These are phyloP conservation scores for Cryptomeria japonica DNA, from an alignment of 75 land plant genomes.

Conservation along the genomic window DNA sequence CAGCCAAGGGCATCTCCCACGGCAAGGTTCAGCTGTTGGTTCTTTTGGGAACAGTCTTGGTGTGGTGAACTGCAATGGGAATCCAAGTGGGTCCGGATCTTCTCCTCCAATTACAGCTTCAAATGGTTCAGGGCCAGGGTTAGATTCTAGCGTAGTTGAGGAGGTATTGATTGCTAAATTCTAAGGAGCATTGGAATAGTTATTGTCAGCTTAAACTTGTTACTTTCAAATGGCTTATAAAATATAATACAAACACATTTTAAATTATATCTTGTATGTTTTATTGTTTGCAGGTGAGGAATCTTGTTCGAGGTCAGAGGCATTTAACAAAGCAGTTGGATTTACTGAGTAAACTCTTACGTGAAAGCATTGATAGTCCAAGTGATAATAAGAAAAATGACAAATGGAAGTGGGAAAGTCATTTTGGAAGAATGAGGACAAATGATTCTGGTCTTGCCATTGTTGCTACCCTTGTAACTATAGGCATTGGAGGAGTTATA, in stretches of 20 bases:
- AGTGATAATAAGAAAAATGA: constrained; percentile 10
- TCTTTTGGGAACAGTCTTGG: constrained; percentile 13
- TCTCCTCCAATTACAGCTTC: not conserved
- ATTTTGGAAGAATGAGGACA: constrained; percentile 4
- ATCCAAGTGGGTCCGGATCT: not conserved
- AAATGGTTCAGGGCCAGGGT: constrained; percentile 4
- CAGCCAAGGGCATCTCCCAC: constrained; percentile 2
- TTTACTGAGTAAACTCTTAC: constrained; percentile 4
- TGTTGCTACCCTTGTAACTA: constrained; percentile 3
- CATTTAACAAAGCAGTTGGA: constrained; percentile 17
- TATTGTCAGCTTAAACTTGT: not conserved
- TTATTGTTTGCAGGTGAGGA: constrained; percentile 11
- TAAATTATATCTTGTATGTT: not conserved
- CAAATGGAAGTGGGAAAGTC: not conserved
- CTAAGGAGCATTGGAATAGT: not conserved
- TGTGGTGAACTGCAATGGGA: constrained; percentile 1
- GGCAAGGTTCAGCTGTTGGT: constrained; percentile 7
- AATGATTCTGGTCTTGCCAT: constrained; percentile 7
- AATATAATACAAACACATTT: not conserved
- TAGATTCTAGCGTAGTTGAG: not conserved
- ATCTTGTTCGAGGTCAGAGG: constrained; percentile 9
- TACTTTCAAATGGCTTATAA: not conserved
- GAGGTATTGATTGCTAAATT: constrained; percentile 6
- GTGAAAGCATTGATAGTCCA: not conserved
- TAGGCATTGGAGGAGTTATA: constrained; percentile 5